phyloP scores from a whole-genome alignment of 177 flowering plant genomes.

The Vitis hybrid region DNA sequence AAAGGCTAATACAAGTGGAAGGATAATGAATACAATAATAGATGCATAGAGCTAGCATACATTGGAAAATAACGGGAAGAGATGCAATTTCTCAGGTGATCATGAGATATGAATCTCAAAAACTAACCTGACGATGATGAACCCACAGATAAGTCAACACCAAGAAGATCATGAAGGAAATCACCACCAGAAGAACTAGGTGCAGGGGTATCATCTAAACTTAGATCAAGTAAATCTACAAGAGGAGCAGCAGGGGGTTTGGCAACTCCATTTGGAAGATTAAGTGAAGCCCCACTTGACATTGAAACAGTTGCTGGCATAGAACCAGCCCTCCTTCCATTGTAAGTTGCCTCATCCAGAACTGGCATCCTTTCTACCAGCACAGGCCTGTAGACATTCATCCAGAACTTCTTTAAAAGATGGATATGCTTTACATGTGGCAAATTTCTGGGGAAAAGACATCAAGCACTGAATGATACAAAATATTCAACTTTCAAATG shows the following conservation, averaged over 20 bases:
- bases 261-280: slow-evolving; percentile 86
- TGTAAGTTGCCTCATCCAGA: slow-evolving; percentile 87
- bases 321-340: slow-evolving; percentile 76
- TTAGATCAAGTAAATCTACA: slow-evolving; percentile 84
- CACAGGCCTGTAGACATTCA: slow-evolving; percentile 52
- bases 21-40: no score
- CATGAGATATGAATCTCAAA: not conserved
- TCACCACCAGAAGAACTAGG: slow-evolving; percentile 82
- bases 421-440: not conserved
- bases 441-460: not conserved
- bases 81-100: no score
- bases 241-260: slow-evolving; percentile 81
- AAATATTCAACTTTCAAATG: not conserved
- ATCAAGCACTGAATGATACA: not conserved
- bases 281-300: slow-evolving; percentile 54
- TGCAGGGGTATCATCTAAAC: slow-evolving; percentile 77
- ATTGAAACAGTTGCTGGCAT: slow-evolving; percentile 55
- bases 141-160: slow-evolving; percentile 60
- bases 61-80: no score
- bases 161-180: slow-evolving; percentile 91
- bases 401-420: slow-evolving; percentile 12
- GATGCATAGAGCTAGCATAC: no score
- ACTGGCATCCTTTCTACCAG: slow-evolving; percentile 97
- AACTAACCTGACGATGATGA: slow-evolving; percentile 60
- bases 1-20: no score